Percentiles rank a stretch among this genome's conserved stretches.
Evolutionary conservation across 1,139 yeast species (phyloP).

Genomic region (Magnusiomyces fungicola): DNA sequence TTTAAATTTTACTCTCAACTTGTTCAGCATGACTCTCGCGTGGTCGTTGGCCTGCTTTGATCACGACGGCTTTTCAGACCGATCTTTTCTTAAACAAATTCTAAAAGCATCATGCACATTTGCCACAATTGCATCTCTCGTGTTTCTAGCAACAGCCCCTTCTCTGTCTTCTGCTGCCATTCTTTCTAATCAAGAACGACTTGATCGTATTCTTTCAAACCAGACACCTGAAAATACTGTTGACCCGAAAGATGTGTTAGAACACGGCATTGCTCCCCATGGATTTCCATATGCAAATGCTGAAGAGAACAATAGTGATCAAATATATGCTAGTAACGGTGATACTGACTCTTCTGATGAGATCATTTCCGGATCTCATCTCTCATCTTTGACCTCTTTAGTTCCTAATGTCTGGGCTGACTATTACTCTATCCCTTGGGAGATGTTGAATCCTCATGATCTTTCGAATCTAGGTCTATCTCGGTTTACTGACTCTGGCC

Average conservation of each 20-base stretch:
- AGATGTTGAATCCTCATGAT: constrained; percentile 19
- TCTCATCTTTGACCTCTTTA: background rate
- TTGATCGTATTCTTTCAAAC: background rate
- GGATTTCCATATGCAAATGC: background rate
- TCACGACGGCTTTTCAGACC: too few relatives aligned
- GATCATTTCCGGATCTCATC: background rate
- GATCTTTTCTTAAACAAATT: too few relatives aligned
- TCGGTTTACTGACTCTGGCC: constrained; percentile 11
- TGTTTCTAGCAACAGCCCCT: background rate
- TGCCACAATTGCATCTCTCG: too few relatives aligned
- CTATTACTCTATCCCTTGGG: constrained; percentile 21
- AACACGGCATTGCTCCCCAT: background rate
- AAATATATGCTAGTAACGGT: too few relatives aligned
- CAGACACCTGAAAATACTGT: background rate
- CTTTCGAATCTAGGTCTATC: constrained; percentile 15
- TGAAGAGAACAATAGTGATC: background rate
- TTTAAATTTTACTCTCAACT: too few relatives aligned
- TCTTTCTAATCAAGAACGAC: constrained; percentile 1
- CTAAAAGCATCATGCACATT: too few relatives aligned
- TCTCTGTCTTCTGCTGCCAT: background rate
- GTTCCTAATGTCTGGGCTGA: constrained; percentile 17
- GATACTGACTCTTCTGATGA: background rate
- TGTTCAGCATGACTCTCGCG: too few relatives aligned
- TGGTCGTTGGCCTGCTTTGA: too few relatives aligned
- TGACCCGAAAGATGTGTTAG: background rate